A percentile compares a stretch with the other conserved stretches of the same genome.
These are phyloP conservation scores for Penicillium fimorum DNA, from an alignment of 495 filamentous ascomycete genomes.

Conservation along the genomic window DNA sequence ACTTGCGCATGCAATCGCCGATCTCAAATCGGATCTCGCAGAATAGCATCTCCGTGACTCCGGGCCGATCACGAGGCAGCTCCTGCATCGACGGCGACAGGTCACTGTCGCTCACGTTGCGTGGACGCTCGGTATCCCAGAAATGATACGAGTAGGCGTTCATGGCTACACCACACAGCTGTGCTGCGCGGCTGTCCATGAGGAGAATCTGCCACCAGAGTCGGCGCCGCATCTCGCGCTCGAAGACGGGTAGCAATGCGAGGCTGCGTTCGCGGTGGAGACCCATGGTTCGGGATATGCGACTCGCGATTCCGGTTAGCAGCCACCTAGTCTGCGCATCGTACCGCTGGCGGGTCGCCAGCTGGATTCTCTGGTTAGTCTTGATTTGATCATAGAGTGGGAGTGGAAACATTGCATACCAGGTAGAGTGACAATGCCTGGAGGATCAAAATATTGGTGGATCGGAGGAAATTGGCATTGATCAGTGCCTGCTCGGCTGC, in stretches of 20 bases:
- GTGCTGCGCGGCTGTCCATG: constrained; percentile 49
- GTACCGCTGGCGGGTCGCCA: constrained; percentile 1
- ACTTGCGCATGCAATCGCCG: constrained; percentile 47
- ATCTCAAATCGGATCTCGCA: constrained; percentile 49
- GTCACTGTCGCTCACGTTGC: constrained; percentile 58
- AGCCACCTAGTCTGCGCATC: background rate
- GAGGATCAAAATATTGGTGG: constrained; percentile 53
- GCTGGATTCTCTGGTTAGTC: background rate
- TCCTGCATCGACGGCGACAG: constrained; percentile 50
- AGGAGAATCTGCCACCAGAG: constrained; percentile 59
- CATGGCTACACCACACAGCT: constrained; percentile 38
- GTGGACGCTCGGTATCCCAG: constrained; percentile 55
- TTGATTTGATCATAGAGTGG: background rate
- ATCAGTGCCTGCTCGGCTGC: constrained; percentile 47
- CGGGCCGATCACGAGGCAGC: constrained; percentile 32
- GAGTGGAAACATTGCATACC: constrained; percentile 41
- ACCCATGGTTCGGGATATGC: constrained; percentile 54
- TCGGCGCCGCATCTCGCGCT: constrained; percentile 57
- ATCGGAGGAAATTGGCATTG: constrained; percentile 44
- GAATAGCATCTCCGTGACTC: constrained; percentile 52
- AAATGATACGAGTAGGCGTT: constrained; percentile 41
- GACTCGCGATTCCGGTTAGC: constrained; percentile 42
- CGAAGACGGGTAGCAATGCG: constrained; percentile 37
- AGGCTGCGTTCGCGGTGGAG: constrained; percentile 46
- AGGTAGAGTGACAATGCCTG: constrained; percentile 61